phyloP scores from a whole-genome alignment of 345 rosid genomes.

The Eucalyptus lansdowneana region DNA sequence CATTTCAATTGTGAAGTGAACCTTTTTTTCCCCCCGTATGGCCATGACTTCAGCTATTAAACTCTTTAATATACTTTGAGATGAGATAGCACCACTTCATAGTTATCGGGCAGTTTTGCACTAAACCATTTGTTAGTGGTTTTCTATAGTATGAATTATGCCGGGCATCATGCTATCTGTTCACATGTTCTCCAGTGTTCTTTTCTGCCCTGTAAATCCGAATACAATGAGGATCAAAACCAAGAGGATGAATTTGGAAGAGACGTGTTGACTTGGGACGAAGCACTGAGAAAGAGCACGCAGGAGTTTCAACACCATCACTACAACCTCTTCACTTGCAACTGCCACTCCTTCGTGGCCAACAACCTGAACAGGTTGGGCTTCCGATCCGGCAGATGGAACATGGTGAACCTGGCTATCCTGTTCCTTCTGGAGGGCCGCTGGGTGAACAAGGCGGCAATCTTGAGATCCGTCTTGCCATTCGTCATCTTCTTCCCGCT shows the following conservation, averaged over 20 bases:
- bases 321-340: constrained; percentile 84
- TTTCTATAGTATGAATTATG: not conserved
- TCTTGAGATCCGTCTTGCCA: constrained; percentile 47
- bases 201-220: constrained; percentile 8
- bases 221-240: constrained; percentile 16
- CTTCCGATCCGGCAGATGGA: constrained; percentile 64
- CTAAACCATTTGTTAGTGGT: not conserved
- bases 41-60: not conserved
- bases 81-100: not conserved
- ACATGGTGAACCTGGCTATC: constrained; percentile 72
- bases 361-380: constrained; percentile 81
- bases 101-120: not conserved
- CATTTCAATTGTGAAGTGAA: not conserved
- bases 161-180: not conserved
- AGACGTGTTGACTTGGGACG: constrained; percentile 56
- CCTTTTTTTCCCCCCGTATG: accelerated
- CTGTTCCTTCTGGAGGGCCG: constrained; percentile 60
- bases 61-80: not conserved
- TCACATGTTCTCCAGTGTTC: constrained; percentile 14
- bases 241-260: constrained; percentile 10
- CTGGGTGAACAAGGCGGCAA: constrained; percentile 60
- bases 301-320: constrained; percentile 77
- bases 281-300: constrained; percentile 50
- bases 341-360: constrained; percentile 95
- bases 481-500: constrained; percentile 26